These are phyloP conservation scores for Eimeria acervulina DNA, from an alignment of 169 alveolate species.

Conservation along the genomic window DNA sequence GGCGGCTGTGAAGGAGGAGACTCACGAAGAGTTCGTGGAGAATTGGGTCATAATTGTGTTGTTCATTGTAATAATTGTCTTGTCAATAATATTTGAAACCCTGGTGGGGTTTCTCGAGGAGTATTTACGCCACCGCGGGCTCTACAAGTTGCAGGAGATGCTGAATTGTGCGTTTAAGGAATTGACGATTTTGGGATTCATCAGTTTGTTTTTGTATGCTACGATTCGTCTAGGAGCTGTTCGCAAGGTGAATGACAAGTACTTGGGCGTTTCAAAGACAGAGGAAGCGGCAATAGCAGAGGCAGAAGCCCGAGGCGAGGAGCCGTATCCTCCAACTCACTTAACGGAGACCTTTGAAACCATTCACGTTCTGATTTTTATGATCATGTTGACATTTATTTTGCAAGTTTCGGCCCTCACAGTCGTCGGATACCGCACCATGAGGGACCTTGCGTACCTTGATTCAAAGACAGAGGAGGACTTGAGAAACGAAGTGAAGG, in stretches of 20 bases:
- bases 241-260: constrained; percentile 81
- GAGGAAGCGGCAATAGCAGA: constrained; percentile 81
- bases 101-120: constrained; percentile 38
- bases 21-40: constrained; percentile 54
- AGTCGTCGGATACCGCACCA: constrained; percentile 67
- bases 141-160: constrained; percentile 46
- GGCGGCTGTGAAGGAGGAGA: neutral
- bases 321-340: constrained; percentile 81
- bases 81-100: constrained; percentile 57
- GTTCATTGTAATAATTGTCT: constrained; percentile 39
- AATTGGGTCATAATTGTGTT: constrained; percentile 73
- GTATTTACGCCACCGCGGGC: constrained; percentile 34
- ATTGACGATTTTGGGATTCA: constrained; percentile 83
- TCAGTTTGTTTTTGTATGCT: constrained; percentile 62
- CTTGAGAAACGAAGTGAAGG: neutral
- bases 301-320: constrained; percentile 71
- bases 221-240: constrained; percentile 35
- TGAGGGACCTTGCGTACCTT: neutral
- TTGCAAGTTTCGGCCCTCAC: constrained; percentile 55
- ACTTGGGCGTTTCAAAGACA: constrained; percentile 78
- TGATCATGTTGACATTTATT: constrained; percentile 75
- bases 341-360: constrained; percentile 81
- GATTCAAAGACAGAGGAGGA: constrained; percentile 60
- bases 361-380: constrained; percentile 77
- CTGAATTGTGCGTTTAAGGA: constrained; percentile 77